phyloP scores from a whole-genome alignment of 2,329 filamentous ascomycete species.

The Eutypella sp. region DNA sequence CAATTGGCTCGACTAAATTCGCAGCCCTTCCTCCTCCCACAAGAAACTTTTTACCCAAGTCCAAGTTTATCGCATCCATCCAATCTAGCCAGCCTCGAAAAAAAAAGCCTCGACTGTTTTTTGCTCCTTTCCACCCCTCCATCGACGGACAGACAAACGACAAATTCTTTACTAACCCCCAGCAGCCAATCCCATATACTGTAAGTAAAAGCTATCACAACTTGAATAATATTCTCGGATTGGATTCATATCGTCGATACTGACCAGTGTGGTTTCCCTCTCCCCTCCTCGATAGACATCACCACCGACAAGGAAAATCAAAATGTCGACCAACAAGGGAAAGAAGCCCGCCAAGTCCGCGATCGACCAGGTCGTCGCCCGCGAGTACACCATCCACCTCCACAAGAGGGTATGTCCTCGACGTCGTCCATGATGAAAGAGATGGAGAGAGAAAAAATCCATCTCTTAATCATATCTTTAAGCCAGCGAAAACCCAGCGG shows the following conservation, averaged over 20 bases:
- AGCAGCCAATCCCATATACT: neutral
- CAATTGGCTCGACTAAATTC: neutral
- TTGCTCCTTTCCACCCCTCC: too few species aligned
- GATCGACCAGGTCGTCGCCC: constrained; percentile 97
- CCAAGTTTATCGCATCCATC: neutral
- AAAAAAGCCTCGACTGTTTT: neutral
- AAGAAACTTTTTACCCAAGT: neutral
- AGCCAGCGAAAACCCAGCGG: constrained; percentile 2
- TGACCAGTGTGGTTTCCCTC: neutral
- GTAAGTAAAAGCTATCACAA: neutral
- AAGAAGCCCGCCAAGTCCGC: constrained; percentile 78
- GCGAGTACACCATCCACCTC: constrained; percentile 99
- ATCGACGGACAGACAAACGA: neutral
- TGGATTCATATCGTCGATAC: too few species aligned
- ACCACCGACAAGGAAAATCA: constrained; percentile 2
- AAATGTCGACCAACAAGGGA: constrained; percentile 58
- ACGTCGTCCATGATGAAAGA: too few species aligned
- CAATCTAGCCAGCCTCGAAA: neutral
- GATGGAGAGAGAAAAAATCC: constrained; percentile 2
- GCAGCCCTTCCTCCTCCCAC: neutral
- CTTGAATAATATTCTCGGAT: too few species aligned
- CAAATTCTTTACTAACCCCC: neutral
- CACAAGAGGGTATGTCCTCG: constrained; percentile 89
- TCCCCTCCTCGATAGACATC: neutral
- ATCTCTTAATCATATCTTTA: constrained; percentile 2